Percentiles rank a stretch among this genome's conserved stretches.
Conservation (phyloP, 495 filamentous ascomycete species). For the Podospora anserina region DNA sequence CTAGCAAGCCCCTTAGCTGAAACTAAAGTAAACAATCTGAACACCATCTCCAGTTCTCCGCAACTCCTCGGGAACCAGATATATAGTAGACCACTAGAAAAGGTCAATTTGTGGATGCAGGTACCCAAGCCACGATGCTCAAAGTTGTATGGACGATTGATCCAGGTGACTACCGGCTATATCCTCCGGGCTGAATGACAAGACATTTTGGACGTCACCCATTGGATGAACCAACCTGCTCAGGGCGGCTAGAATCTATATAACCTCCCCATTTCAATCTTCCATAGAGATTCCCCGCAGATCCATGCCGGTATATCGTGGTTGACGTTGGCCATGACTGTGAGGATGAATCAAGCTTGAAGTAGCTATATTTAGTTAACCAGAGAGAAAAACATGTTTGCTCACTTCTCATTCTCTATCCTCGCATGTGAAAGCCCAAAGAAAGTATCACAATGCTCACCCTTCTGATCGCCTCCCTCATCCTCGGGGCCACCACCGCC, state of each 20-base stretch:
- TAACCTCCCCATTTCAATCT: background rate
- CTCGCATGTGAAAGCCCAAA: background rate
- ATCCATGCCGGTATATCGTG: background rate
- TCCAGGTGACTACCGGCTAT: background rate
- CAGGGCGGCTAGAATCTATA: background rate
- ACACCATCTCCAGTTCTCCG: background rate
- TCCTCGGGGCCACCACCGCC: background rate
- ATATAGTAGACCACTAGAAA: background rate
- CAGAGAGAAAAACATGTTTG: too few relatives aligned
- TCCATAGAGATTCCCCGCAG: background rate
- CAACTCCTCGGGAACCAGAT: background rate
- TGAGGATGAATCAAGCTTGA: background rate
- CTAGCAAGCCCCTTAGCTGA: background rate
- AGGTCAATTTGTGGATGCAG: background rate
- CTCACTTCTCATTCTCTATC: background rate
- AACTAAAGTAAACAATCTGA: background rate
- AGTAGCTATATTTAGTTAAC: background rate
- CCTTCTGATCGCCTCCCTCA: background rate
- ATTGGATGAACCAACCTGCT: background rate
- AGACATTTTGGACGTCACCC: background rate
- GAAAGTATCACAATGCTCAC: background rate
- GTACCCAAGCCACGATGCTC: background rate
- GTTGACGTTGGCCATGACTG: background rate
- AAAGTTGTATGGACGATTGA: background rate
- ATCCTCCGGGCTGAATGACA: background rate